phyloP scores from a whole-genome alignment of 352 stramenopile genomes.

The Globisporangium spiculum region DNA sequence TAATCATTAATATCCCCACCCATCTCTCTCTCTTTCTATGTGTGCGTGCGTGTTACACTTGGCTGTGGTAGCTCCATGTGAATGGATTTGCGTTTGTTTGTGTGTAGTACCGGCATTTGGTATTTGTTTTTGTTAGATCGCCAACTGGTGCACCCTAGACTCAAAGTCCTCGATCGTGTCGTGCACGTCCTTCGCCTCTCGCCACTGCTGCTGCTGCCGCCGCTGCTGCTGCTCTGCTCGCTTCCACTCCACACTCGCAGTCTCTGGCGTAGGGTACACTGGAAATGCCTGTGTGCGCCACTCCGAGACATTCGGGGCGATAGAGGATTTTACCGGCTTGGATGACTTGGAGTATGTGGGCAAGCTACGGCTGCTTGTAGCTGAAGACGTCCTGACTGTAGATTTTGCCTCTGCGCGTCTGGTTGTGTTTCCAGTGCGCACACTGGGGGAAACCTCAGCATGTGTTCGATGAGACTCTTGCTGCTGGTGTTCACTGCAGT shows the following conservation, averaged over 20 bases:
- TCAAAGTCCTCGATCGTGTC: conserved; percentile 44
- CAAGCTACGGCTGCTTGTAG: conserved; percentile 6
- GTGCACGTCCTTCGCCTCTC: conserved; percentile 27
- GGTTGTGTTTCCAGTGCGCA: conserved; percentile 11
- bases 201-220: conserved; percentile 15
- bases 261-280: conserved; percentile 7
- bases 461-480: background rate
- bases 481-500: conserved; percentile 3
- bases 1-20: conserved; percentile 14
- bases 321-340: conserved; percentile 24
- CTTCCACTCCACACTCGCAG: conserved; percentile 5
- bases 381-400: background rate
- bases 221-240: conserved; percentile 7
- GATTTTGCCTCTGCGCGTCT: background rate
- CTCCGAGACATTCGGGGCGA: conserved; percentile 37
- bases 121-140: conserved; percentile 11
- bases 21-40: conserved; percentile 1
- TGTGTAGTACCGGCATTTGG: background rate
- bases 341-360: conserved; percentile 11
- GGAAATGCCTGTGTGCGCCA: conserved; percentile 36
- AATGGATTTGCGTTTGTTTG: background rate
- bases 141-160: conserved; percentile 22
- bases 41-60: background rate
- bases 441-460: conserved; percentile 1
- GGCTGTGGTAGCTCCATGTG: background rate